Conservation (phyloP, 2,329 filamentous ascomycete species). For the Epichloe sp. region DNA sequence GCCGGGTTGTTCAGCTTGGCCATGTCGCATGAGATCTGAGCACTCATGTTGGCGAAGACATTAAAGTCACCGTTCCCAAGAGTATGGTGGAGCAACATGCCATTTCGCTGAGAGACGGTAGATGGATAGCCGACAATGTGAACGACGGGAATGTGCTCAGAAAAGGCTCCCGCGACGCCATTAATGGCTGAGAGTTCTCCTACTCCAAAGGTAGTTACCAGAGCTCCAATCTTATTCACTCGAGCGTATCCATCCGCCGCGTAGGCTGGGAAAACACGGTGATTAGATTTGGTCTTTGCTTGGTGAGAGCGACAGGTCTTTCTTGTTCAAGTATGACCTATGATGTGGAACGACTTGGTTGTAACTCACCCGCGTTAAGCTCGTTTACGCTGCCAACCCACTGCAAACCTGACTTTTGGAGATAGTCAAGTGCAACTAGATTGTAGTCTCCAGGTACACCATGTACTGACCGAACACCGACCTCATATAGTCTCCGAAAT, state of each 20-base stretch:
- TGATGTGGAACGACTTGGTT: not conserved
- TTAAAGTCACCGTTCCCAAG: slow-evolving; percentile 70
- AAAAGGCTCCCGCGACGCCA: slow-evolving; percentile 60
- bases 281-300: slow-evolving; percentile 5
- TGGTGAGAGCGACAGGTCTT: not conserved
- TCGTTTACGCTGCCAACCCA: slow-evolving; percentile 63
- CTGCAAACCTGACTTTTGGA: slow-evolving; percentile 42
- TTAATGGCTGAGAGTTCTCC: slow-evolving; percentile 64
- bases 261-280: slow-evolving; percentile 38
- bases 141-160: slow-evolving; percentile 58
- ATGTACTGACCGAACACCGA: slow-evolving; percentile 52
- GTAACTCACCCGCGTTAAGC: slow-evolving; percentile 50
- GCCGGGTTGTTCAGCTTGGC: slow-evolving; percentile 56
- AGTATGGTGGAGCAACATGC: slow-evolving; percentile 50
- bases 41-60: slow-evolving; percentile 69
- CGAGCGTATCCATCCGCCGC: slow-evolving; percentile 71
- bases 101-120: slow-evolving; percentile 32
- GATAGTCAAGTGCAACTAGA: slow-evolving; percentile 53
- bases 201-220: slow-evolving; percentile 67
- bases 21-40: slow-evolving; percentile 55
- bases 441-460: slow-evolving; percentile 66
- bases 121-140: slow-evolving; percentile 49
- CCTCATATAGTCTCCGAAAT: slow-evolving; percentile 48
- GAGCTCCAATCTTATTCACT: slow-evolving; percentile 54
- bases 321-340: not conserved